These are phyloP conservation scores for Lactarius hatsudake DNA, from an alignment of 768 basidiomycete species.

Conservation along the genomic window DNA sequence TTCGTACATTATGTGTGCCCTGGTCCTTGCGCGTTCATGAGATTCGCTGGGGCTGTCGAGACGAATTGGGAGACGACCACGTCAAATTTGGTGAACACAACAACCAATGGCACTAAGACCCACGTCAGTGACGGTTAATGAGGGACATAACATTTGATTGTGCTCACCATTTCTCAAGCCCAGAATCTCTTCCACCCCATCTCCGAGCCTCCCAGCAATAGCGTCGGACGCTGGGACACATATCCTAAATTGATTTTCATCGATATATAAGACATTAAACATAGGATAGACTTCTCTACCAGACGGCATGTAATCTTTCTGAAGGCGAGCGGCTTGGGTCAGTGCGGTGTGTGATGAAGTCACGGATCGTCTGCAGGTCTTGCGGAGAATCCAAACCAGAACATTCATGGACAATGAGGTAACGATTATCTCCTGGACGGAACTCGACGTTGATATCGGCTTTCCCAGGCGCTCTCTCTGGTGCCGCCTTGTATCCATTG, in stretches of 20 bases:
- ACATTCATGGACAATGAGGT: conserved; percentile 4
- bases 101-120: neutral
- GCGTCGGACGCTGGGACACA: neutral
- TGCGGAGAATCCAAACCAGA: neutral
- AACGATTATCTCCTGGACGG: conserved; percentile 2
- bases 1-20: neutral
- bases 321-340: neutral
- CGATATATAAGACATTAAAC: neutral
- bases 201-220: neutral
- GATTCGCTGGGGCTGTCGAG: neutral
- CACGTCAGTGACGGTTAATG: neutral
- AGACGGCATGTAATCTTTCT: conserved; percentile 11
- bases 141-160: neutral
- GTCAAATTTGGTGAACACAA: conserved; percentile 16
- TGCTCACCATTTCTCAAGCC: neutral
- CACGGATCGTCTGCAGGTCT: neutral
- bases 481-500: neutral
- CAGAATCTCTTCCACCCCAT: neutral
- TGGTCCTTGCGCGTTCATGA: neutral
- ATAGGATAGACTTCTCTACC: neutral
- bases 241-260: neutral
- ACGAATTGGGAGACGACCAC: neutral
- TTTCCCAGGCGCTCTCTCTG: neutral
- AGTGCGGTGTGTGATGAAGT: neutral
- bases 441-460: neutral